phyloP scores from a whole-genome alignment of 495 filamentous ascomycete species.

The Podospora pseudoanserina region DNA sequence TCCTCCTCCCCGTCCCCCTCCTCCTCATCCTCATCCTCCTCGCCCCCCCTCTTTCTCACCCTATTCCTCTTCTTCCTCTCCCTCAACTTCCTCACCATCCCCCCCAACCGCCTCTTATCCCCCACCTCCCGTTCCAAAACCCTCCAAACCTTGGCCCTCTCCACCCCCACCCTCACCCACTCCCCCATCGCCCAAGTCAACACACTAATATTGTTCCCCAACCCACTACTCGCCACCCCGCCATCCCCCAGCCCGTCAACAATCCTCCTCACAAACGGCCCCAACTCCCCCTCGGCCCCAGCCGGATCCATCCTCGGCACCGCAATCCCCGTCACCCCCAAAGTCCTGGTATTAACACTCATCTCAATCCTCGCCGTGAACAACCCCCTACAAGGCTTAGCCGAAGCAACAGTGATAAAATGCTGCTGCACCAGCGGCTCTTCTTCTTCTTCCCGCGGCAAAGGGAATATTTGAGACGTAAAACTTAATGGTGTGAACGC shows the following conservation, averaged over 20 bases:
- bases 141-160: conserved; percentile 47
- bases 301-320: conserved; percentile 41
- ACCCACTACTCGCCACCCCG: conserved; percentile 22
- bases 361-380: conserved; percentile 47
- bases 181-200: conserved; percentile 52
- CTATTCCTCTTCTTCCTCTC: conserved; percentile 18
- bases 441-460: conserved; percentile 28
- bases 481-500: conserved; percentile 54
- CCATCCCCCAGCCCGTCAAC: conserved; percentile 13
- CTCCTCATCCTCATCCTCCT: conserved; percentile 16
- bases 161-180: conserved; percentile 46
- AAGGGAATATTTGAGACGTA: conserved; percentile 43
- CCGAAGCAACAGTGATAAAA: conserved; percentile 36
- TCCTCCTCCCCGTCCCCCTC: conserved; percentile 14
- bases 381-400: conserved; percentile 35
- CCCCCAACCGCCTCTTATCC: conserved; percentile 23
- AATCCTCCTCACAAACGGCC: conserved; percentile 37
- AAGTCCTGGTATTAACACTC: conserved; percentile 42
- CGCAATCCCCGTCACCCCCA: conserved; percentile 37
- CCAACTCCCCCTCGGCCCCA: conserved; percentile 40
- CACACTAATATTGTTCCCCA: conserved; percentile 43
- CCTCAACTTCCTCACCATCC: conserved; percentile 29
- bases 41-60: conserved; percentile 19
- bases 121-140: conserved; percentile 40
- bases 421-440: conserved; percentile 39